Base-by-base conservation (phyloP, 805 yeast species). In the Candida insectorum region DNA sequence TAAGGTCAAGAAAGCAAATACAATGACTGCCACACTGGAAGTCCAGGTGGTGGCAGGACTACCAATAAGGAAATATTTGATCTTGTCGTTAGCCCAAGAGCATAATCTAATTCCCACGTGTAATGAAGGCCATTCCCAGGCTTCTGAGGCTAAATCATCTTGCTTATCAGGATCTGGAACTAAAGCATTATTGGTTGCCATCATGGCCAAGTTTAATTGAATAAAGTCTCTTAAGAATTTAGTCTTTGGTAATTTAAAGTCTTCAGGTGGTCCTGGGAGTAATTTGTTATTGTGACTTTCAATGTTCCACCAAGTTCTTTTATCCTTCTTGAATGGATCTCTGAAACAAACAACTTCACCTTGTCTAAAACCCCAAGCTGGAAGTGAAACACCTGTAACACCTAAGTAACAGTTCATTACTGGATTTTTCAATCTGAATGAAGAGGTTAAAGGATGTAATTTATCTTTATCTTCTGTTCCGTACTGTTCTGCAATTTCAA, bases 321-420 rank as follows among this genome's bases (percentile, higher is more conserved):
- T 85, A 54, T 85, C 95, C 58, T 84, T 79, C 28, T 53, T 64
- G 58, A 79, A 83, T 23, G 87, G 79, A 41, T 68, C 59, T 45
- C 73, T 77, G 56, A 69, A 60, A 64, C 99, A 93, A 2, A 80
- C 81, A 44, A 93, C 91, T 66, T 93, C 99, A 43, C 96, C 95
- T 69, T 93, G 99, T 56, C 87, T 77, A 75, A 91, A 93, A 14
- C 98, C 99, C 99, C 99, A 93, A 12, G 78, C 79, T 13, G 99
- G 99, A 53, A 89, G 79, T 16, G 76, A 56, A 45, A 68, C 63
- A 28, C 96, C 97, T 8, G 93, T 73, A 10, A 91, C 85, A 45
- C 89, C 85, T 52, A 93, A 65, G 58, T 88, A 89, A 58, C 97
- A 94, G 26, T 84, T 83, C 50, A 87, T 57, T 7, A 57, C 75